Evolutionary conservation across 805 yeast species (phyloP).

Genomic region (Millerozyma acaciae): DNA sequence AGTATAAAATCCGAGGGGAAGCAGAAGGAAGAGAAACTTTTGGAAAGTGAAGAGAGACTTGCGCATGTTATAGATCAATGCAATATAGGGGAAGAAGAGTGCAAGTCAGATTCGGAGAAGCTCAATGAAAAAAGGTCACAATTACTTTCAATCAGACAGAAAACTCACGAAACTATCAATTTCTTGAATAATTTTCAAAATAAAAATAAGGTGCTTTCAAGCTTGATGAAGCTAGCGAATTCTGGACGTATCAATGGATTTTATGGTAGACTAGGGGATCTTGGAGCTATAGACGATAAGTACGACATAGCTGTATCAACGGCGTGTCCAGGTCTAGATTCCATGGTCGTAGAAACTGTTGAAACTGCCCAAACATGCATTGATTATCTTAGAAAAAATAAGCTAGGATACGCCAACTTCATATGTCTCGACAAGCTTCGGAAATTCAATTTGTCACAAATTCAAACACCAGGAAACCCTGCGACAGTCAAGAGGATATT

Average conservation of each 20-base stretch:
- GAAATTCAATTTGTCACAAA: slow-evolving; percentile 52
- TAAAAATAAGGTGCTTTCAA: slow-evolving; percentile 68
- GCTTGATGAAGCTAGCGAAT: slow-evolving; percentile 63
- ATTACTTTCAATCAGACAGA: slow-evolving; percentile 53
- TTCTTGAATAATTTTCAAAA: slow-evolving; percentile 57
- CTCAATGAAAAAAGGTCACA: slow-evolving; percentile 53
- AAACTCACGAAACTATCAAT: slow-evolving; percentile 61
- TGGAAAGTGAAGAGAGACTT: slow-evolving; percentile 46
- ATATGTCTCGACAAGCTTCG: slow-evolving; percentile 74
- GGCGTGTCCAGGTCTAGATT: slow-evolving; percentile 87
- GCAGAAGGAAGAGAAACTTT: slow-evolving; percentile 44
- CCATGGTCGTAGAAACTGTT: slow-evolving; percentile 83
- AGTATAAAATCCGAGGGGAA: slow-evolving; percentile 46
- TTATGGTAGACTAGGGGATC: slow-evolving; percentile 85
- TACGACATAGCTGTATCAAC: slow-evolving; percentile 94
- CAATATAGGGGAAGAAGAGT: slow-evolving; percentile 53
- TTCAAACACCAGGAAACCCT: slow-evolving; percentile 61
- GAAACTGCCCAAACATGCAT: slow-evolving; percentile 62
- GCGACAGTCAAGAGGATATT: slow-evolving; percentile 73
- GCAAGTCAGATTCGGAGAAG: slow-evolving; percentile 43
- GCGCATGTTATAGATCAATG: slow-evolving; percentile 52
- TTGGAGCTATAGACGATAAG: slow-evolving; percentile 84
- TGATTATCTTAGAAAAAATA: slow-evolving; percentile 74
- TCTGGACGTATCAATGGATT: slow-evolving; percentile 85
- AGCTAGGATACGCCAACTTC: slow-evolving; percentile 85